A percentile compares a stretch with the other conserved stretches of the same genome.
These are phyloP conservation scores for Malassezia dermatis DNA, from an alignment of 1,284 basidiomycete genomes.

Conservation along the genomic window DNA sequence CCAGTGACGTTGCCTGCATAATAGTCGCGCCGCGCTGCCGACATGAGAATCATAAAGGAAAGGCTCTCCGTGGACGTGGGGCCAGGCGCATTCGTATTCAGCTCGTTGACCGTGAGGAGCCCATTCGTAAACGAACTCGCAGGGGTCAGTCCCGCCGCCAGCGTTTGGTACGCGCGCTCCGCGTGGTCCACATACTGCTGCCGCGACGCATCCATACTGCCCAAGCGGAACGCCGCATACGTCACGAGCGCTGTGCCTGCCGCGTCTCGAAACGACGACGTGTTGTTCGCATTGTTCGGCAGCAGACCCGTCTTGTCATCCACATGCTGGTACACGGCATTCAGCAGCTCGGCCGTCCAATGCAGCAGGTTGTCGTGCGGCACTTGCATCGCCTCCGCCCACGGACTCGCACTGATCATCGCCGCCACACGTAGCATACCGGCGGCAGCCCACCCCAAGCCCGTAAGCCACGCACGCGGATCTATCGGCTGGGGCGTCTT, in stretches of 20 bases:
- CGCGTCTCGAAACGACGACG: conserved; percentile 27
- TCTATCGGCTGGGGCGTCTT: conserved; percentile 33
- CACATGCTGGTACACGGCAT: conserved; percentile 58
- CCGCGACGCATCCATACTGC: conserved; percentile 24
- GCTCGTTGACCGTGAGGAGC: conserved; percentile 31
- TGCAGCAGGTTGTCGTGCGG: conserved; percentile 57
- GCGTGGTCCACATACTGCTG: conserved; percentile 20
- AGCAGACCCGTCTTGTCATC: conserved; percentile 41
- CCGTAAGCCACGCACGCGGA: conserved; percentile 57
- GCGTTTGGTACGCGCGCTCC: conserved; percentile 28
- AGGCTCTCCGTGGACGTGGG: conserved; percentile 34
- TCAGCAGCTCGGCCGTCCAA: conserved; percentile 66
- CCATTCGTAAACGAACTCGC: conserved; percentile 23
- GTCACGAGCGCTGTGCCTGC: conserved; percentile 36
- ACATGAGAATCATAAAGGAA: conserved; percentile 35
- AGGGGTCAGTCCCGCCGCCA: conserved; percentile 22
- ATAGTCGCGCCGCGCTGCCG: conserved; percentile 36
- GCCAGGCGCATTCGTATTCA: conserved; percentile 24
- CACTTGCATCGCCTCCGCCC: conserved; percentile 51
- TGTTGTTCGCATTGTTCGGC: conserved; percentile 39
- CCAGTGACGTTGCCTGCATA: conserved; percentile 13
- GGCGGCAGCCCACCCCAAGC: conserved; percentile 74
- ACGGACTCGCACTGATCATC: conserved; percentile 60
- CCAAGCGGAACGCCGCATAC: conserved; percentile 36
- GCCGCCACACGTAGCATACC: conserved; percentile 73